A percentile compares a stretch with the other conserved stretches of the same genome.
Evolutionary conservation across 164 flowering plant genomes (phyloP).

Genomic region (Cinnamomum chago): DNA sequence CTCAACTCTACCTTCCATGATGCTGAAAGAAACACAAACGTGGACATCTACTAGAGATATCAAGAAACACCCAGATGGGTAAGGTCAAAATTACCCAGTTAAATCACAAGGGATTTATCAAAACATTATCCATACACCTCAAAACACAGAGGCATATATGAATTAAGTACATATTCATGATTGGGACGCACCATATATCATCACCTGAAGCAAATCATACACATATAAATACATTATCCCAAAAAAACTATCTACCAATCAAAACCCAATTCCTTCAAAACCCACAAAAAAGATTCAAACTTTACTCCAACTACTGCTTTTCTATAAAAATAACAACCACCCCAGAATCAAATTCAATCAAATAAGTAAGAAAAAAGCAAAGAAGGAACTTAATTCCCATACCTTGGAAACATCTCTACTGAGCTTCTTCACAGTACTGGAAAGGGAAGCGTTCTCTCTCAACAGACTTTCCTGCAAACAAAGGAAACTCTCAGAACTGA

Average conservation of each 20-base stretch:
- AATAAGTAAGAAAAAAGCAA: not conserved
- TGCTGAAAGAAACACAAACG: too few species aligned
- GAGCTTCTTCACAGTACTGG: slow-evolving; percentile 72
- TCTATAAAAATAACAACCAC: not conserved
- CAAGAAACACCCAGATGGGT: too few species aligned
- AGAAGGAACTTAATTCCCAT: not conserved
- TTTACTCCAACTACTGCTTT: not conserved
- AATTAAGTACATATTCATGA: not conserved
- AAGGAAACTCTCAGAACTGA: not conserved
- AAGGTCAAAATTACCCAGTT: too few species aligned
- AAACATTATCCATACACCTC: not conserved
- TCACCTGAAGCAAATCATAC: not conserved
- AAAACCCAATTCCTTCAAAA: not conserved
- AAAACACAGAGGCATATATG: not conserved
- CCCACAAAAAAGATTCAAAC: not conserved
- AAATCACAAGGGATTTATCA: too few species aligned
- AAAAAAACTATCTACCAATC: too few species aligned
- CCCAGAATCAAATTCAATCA: not conserved
- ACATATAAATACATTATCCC: not conserved
- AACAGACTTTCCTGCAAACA: slow-evolving; percentile 55
- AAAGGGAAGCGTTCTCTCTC: slow-evolving; percentile 62
- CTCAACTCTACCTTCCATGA: not conserved
- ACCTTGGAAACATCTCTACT: slow-evolving; percentile 94
- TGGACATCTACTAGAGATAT: too few species aligned
- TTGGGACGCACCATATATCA: not conserved